A percentile compares a stretch with the other conserved stretches of the same genome.
Evolutionary conservation across 805 yeast species (phyloP).

Genomic region (Candida hungchunana): DNA sequence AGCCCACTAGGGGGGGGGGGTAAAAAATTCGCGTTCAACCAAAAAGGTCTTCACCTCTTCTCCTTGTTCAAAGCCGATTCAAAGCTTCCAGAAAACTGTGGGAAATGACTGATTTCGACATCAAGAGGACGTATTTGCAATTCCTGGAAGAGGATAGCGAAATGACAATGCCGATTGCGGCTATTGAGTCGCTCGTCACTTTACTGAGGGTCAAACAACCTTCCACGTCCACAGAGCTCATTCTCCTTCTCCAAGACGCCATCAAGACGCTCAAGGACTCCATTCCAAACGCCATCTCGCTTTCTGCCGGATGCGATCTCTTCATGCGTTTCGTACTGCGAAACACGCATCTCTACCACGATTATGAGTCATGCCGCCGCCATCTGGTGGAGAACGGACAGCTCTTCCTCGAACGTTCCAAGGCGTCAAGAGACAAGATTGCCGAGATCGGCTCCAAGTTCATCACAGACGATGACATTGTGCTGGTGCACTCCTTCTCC

Average conservation of each 20-base stretch:
- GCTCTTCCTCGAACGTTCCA: slow-evolving; percentile 85
- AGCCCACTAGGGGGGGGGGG: too few species aligned
- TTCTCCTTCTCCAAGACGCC: slow-evolving; percentile 73
- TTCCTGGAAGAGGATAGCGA: slow-evolving; percentile 89
- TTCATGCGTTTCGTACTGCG: slow-evolving; percentile 90
- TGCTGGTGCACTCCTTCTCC: slow-evolving; percentile 86
- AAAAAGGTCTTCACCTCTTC: not conserved
- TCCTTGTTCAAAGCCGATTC: too few species aligned
- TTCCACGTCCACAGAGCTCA: slow-evolving; percentile 88
- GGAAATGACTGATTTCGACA: slow-evolving; percentile 58
- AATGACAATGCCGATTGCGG: slow-evolving; percentile 99
- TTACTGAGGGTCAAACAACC: slow-evolving; percentile 81
- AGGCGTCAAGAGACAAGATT: slow-evolving; percentile 79
- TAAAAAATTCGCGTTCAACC: slow-evolving; percentile 2
- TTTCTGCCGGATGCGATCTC: slow-evolving; percentile 96
- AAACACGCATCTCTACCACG: slow-evolving; percentile 80
- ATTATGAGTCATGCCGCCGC: slow-evolving; percentile 90
- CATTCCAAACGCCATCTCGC: slow-evolving; percentile 86
- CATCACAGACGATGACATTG: slow-evolving; percentile 87
- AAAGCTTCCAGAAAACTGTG: too few species aligned
- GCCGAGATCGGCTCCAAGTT: slow-evolving; percentile 87
- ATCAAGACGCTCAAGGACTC: slow-evolving; percentile 68
- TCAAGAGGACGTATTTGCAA: slow-evolving; percentile 72
- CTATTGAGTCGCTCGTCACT: slow-evolving; percentile 89
- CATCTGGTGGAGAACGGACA: slow-evolving; percentile 93